Evolutionary conservation across 371 early-diverging fungal species (phyloP).

Genomic region (Cokeromyces recurvatus): DNA sequence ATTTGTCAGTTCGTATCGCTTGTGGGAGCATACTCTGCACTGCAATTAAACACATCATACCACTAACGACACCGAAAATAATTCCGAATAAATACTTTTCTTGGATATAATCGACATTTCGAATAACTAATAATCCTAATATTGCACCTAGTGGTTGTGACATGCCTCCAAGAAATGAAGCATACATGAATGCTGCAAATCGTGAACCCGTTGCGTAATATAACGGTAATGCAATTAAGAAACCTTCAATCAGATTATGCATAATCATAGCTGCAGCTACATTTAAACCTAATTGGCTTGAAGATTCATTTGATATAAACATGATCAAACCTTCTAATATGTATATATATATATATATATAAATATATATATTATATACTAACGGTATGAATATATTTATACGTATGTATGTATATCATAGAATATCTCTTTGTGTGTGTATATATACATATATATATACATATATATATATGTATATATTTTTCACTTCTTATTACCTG

Average conservation of each 20-base stretch:
- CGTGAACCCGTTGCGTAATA: constrained; percentile 63
- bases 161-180: constrained; percentile 63
- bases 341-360: background rate
- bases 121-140: constrained; percentile 46
- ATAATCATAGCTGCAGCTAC: constrained; percentile 71
- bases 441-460: too few species aligned
- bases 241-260: constrained; percentile 81
- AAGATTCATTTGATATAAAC: constrained; percentile 64
- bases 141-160: constrained; percentile 64
- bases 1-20: constrained; percentile 43
- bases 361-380: too few species aligned
- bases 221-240: constrained; percentile 72
- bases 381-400: too few species aligned
- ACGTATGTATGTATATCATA: too few species aligned
- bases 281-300: constrained; percentile 60
- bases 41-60: constrained; percentile 68
- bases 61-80: constrained; percentile 54
- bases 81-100: constrained; percentile 46
- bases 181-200: constrained; percentile 55
- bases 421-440: too few species aligned
- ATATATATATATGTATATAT: too few species aligned
- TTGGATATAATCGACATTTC: constrained; percentile 32
- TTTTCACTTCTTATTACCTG: too few species aligned
- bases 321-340: constrained; percentile 73
- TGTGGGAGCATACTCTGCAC: constrained; percentile 46